Conservation (phyloP, 495 filamentous ascomycete species). For the Lindgomyces ingoldianus region DNA sequence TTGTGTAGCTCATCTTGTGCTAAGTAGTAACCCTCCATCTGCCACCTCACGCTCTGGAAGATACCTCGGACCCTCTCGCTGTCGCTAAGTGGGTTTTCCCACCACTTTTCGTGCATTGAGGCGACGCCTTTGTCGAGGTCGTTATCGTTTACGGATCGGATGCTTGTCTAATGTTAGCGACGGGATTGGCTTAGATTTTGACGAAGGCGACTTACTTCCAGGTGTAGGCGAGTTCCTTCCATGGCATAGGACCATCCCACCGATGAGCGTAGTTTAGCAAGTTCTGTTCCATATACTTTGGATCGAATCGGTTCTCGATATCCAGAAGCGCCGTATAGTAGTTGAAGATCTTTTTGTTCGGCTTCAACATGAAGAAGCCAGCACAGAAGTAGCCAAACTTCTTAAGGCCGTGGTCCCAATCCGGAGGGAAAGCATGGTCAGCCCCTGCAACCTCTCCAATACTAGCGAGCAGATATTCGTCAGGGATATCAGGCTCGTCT, state of each 20-base stretch:
- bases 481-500: conserved; percentile 11
- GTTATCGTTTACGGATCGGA: conserved; percentile 18
- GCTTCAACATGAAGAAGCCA: conserved; percentile 38
- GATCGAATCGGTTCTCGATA: conserved; percentile 28
- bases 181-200: background rate
- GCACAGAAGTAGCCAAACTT: conserved; percentile 26
- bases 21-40: conserved; percentile 34
- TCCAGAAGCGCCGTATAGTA: conserved; percentile 31
- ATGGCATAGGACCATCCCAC: conserved; percentile 30
- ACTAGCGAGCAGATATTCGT: conserved; percentile 30
- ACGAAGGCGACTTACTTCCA: conserved; percentile 26
- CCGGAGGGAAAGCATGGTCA: conserved; percentile 23
- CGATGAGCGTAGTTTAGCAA: conserved; percentile 34
- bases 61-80: conserved; percentile 18
- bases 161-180: background rate
- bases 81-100: conserved; percentile 21
- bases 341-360: conserved; percentile 25
- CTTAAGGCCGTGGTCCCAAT: conserved; percentile 23
- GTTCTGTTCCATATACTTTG: conserved; percentile 33
- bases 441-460: conserved; percentile 17
- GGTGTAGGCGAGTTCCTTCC: conserved; percentile 16
- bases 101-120: conserved; percentile 39
- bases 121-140: conserved; percentile 33
- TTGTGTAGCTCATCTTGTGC: background rate
- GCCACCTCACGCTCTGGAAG: conserved; percentile 14